phyloP scores from a whole-genome alignment of 306 rosid species.

The Casuarina glauca region DNA sequence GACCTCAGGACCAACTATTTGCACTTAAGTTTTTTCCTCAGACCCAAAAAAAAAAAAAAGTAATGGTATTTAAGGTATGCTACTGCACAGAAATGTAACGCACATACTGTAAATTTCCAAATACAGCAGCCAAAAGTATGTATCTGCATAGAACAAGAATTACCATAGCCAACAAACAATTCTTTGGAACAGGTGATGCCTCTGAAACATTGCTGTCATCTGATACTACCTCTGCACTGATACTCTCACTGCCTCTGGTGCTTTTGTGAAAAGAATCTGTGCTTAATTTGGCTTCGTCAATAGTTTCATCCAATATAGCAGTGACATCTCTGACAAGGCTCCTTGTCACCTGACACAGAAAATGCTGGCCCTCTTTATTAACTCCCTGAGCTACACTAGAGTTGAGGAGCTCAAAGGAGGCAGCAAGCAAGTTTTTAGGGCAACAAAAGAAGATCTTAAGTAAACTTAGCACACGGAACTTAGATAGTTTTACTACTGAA shows the following conservation, averaged over 20 bases:
- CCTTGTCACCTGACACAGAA: slow-evolving; percentile 60
- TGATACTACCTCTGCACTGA: slow-evolving; percentile 34
- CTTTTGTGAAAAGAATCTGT: slow-evolving; percentile 35
- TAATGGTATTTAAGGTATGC: not conserved
- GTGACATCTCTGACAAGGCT: slow-evolving; percentile 37
- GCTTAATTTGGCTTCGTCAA: slow-evolving; percentile 37
- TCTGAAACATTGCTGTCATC: slow-evolving; percentile 36
- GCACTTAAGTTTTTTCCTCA: not conserved
- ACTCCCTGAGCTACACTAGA: slow-evolving; percentile 54
- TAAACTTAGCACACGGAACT: slow-evolving; percentile 55
- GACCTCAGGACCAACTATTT: not conserved
- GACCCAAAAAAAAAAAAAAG: not conserved
- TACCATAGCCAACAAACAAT: slow-evolving; percentile 82
- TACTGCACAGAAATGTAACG: not conserved
- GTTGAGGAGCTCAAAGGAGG: slow-evolving; percentile 71
- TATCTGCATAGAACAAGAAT: slow-evolving; percentile 15
- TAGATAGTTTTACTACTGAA: slow-evolving; percentile 50
- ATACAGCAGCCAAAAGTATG: not conserved
- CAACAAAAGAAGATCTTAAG: slow-evolving; percentile 67
- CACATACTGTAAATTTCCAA: not conserved
- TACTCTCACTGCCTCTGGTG: slow-evolving; percentile 30
- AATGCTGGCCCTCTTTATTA: slow-evolving; percentile 48
- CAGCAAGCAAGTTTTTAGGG: slow-evolving; percentile 75
- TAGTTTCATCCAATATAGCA: slow-evolving; percentile 34
- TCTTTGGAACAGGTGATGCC: slow-evolving; percentile 38